phyloP scores from a whole-genome alignment of 257 asterid genomes.

The Jasminum sambac region DNA sequence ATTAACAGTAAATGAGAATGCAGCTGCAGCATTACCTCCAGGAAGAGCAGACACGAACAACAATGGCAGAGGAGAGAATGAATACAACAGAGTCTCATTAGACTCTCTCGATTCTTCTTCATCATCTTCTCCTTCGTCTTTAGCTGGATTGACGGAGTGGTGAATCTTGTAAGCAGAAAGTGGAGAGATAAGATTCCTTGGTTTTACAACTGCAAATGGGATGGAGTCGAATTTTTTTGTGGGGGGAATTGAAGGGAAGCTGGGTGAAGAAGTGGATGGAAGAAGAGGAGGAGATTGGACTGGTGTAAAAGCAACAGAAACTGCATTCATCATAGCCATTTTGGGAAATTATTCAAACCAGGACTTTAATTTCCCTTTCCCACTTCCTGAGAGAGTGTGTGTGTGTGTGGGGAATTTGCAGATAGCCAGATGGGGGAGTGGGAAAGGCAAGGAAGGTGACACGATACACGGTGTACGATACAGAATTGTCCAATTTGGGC shows the following conservation, averaged over 20 bases:
- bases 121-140: constrained; percentile 19
- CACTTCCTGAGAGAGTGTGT: background rate
- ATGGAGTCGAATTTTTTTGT: constrained; percentile 3
- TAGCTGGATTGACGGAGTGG: constrained; percentile 33
- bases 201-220: constrained; percentile 13
- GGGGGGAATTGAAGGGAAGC: constrained; percentile 21
- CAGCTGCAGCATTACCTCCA: constrained; percentile 55
- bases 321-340: constrained; percentile 60
- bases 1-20: background rate
- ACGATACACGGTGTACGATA: constrained; percentile 38
- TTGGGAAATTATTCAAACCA: background rate
- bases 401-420: constrained; percentile 9
- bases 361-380: background rate
- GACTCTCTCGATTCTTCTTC: constrained; percentile 26
- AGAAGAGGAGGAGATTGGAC: constrained; percentile 29
- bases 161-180: constrained; percentile 30
- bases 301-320: constrained; percentile 38
- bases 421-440: constrained; percentile 24
- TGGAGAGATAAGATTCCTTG: constrained; percentile 21
- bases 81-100: constrained; percentile 47
- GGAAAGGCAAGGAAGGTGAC: constrained; percentile 70
- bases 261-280: constrained; percentile 27
- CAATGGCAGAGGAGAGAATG: constrained; percentile 57
- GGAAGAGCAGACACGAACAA: constrained; percentile 72
- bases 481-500: constrained; percentile 2